These are phyloP conservation scores for Pistacia atlantica DNA, from an alignment of 345 rosid genomes.

Conservation along the genomic window DNA sequence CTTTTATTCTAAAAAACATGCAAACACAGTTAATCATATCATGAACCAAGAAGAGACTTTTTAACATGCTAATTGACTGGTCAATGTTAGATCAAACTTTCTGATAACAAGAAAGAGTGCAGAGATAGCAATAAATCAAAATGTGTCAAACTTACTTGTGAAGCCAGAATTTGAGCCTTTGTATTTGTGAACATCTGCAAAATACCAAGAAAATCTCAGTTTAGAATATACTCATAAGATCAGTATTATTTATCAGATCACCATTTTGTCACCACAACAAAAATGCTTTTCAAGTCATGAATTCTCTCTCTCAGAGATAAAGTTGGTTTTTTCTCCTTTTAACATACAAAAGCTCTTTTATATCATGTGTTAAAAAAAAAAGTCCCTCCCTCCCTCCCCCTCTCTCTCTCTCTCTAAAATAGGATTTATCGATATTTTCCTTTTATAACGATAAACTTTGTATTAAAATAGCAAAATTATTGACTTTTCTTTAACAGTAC, in stretches of 20 bases:
- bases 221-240: not conserved
- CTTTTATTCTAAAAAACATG: not conserved
- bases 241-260: not conserved
- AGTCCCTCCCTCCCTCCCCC: too few relatives aligned
- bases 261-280: not conserved
- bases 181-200: not conserved
- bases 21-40: not conserved
- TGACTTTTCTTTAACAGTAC: too few relatives aligned
- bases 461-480: not conserved
- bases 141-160: not conserved
- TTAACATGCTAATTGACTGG: not conserved
- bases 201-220: not conserved
- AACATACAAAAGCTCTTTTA: not conserved
- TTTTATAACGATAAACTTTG: too few relatives aligned
- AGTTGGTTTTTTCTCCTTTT: not conserved
- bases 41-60: not conserved
- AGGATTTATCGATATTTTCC: too few relatives aligned
- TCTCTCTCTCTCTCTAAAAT: too few relatives aligned
- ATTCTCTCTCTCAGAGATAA: not conserved
- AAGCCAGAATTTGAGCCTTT: slow-evolving; percentile 8
- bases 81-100: not conserved
- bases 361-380: too few relatives aligned
- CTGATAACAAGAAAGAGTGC: not conserved
- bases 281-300: not conserved
- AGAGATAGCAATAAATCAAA: not conserved